Evolutionary conservation across 805 yeast genomes (phyloP).

Genomic region (Wickerhamiella slavikovae): DNA sequence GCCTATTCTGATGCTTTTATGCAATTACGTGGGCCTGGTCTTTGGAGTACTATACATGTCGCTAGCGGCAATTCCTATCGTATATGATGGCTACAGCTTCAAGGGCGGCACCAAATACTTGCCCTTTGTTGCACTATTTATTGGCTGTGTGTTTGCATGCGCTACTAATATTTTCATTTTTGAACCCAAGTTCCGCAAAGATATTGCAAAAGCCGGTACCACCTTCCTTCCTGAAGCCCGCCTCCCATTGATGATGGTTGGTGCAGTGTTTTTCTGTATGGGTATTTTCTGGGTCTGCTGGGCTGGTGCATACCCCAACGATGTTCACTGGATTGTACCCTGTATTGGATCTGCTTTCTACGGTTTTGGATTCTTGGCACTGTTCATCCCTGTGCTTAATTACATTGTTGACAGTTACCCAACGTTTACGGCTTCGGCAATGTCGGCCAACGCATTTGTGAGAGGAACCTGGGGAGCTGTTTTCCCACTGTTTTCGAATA

Average conservation of each 20-base stretch:
- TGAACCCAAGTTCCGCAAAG: constrained; percentile 31
- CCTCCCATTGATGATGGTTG: constrained; percentile 52
- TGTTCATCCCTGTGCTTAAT: constrained; percentile 48
- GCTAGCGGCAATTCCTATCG: constrained; percentile 19
- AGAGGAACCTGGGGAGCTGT: constrained; percentile 49
- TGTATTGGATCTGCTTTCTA: constrained; percentile 40
- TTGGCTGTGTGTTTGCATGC: constrained; percentile 27
- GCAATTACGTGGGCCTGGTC: constrained; percentile 21
- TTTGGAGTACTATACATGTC: constrained; percentile 21
- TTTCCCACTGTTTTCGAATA: constrained; percentile 50
- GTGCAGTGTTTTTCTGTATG: constrained; percentile 46
- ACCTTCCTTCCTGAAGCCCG: constrained; percentile 62
- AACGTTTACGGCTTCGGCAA: constrained; percentile 55
- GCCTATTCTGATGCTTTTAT: constrained; percentile 19
- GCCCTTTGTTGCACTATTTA: constrained; percentile 58
- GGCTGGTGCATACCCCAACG: constrained; percentile 50
- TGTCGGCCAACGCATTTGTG: constrained; percentile 51
- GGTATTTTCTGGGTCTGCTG: constrained; percentile 80
- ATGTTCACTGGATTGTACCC: constrained; percentile 68
- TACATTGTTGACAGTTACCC: constrained; percentile 56
- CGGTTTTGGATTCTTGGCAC: constrained; percentile 47
- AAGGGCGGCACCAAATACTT: constrained; percentile 41
- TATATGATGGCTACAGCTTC: constrained; percentile 36
- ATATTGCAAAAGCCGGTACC: constrained; percentile 29
- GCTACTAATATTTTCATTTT: constrained; percentile 21